Conservation (phyloP, 176 grass and related monocot species). For the Thinopyrum elongatum region DNA sequence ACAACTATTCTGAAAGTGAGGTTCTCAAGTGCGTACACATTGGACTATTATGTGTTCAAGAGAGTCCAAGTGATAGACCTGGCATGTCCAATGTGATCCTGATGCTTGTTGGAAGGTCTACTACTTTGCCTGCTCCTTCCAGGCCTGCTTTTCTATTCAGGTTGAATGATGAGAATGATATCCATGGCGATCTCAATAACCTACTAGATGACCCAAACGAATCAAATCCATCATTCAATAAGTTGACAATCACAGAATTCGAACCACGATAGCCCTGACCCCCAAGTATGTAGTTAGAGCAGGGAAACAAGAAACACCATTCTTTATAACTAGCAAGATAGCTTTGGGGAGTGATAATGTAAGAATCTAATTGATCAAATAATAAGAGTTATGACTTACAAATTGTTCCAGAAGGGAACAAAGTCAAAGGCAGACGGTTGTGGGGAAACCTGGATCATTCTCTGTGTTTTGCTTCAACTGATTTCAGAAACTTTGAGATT, state of each 20-base stretch:
- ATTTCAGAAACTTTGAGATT: neutral
- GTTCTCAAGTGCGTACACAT: slow-evolving; percentile 36
- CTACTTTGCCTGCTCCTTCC: slow-evolving; percentile 24
- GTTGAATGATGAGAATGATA: neutral
- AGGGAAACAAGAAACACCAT: neutral
- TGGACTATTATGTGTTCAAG: slow-evolving; percentile 52
- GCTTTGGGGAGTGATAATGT: neutral
- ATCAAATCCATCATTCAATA: neutral
- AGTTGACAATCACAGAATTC: slow-evolving; percentile 31
- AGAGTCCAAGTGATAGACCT: slow-evolving; percentile 39
- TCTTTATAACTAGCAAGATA: neutral
- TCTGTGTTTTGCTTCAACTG: neutral
- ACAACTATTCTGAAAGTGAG: slow-evolving; percentile 15
- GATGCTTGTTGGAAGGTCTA: slow-evolving; percentile 38
- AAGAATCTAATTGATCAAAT: neutral
- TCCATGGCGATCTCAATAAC: neutral
- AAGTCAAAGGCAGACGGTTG: neutral
- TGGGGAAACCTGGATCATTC: neutral
- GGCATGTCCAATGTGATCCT: slow-evolving; percentile 32
- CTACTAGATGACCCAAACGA: neutral
- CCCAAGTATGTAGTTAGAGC: neutral
- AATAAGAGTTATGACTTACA: neutral
- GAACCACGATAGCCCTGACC: neutral
- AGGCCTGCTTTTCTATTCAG: slow-evolving; percentile 42
- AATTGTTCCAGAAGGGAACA: neutral